Evolutionary conservation across 345 rosid species (phyloP).

Genomic region (Ceriops tagal): DNA sequence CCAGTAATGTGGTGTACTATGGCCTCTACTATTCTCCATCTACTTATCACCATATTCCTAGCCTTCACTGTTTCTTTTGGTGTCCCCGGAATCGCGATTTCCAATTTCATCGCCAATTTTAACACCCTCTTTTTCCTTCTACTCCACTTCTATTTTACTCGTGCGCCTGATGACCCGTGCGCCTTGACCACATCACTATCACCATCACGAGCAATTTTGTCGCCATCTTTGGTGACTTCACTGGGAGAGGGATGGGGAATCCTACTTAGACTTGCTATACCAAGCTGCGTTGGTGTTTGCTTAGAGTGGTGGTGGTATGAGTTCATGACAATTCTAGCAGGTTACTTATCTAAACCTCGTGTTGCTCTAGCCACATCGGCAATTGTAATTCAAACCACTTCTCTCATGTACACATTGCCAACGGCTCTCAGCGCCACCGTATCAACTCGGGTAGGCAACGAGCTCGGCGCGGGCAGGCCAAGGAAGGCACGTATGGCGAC

Average conservation of each 20-base stretch:
- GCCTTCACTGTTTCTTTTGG: constrained; percentile 58
- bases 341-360: constrained; percentile 53
- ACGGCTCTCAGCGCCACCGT: constrained; percentile 65
- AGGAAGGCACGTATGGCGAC: constrained; percentile 56
- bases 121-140: constrained; percentile 54
- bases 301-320: constrained; percentile 99
- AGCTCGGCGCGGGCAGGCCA: constrained; percentile 78
- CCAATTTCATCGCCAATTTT: constrained; percentile 59
- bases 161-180: background rate
- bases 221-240: background rate
- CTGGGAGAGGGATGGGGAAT: constrained; percentile 48
- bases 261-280: constrained; percentile 59
- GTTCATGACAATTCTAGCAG: constrained; percentile 83
- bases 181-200: background rate
- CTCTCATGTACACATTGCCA: constrained; percentile 79
- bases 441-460: constrained; percentile 80
- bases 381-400: constrained; percentile 80
- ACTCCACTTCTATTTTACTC: constrained; percentile 40
- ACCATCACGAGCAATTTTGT: background rate
- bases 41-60: constrained; percentile 52
- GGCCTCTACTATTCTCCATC: constrained; percentile 51
- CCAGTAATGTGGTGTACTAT: constrained; percentile 78
- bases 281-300: constrained; percentile 82
- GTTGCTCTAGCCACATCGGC: constrained; percentile 68
- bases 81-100: constrained; percentile 69